These are phyloP conservation scores for Pseudocercospora musae DNA, from an alignment of 2,329 filamentous ascomycete genomes.

Conservation along the genomic window DNA sequence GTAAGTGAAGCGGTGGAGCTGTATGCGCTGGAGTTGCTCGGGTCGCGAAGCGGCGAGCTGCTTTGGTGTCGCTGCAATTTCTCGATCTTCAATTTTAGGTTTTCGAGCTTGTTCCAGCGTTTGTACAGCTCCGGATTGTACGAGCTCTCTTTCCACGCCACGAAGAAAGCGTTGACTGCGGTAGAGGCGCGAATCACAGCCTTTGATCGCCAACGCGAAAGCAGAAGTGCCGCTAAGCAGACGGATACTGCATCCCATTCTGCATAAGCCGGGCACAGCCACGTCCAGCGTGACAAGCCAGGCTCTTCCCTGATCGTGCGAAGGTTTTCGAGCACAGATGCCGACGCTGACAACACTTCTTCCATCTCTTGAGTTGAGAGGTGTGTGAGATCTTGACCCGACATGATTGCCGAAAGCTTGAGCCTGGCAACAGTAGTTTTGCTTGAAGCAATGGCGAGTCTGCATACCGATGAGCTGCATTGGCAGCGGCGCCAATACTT, in stretches of 20 bases:
- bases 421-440: constrained; percentile 17
- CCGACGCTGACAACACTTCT: constrained; percentile 16
- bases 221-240: constrained; percentile 13
- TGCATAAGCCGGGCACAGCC: constrained; percentile 15
- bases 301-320: constrained; percentile 14
- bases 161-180: constrained; percentile 16
- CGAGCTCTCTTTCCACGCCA: constrained; percentile 14
- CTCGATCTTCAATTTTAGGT: constrained; percentile 7
- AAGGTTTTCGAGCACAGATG: constrained; percentile 12
- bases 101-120: constrained; percentile 10
- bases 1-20: constrained; percentile 2
- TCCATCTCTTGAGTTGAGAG: constrained; percentile 11
- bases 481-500: constrained; percentile 21
- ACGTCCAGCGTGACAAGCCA: constrained; percentile 13
- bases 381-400: constrained; percentile 7
- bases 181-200: constrained; percentile 11
- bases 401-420: constrained; percentile 12
- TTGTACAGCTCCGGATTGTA: constrained; percentile 13
- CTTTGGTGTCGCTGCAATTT: constrained; percentile 6
- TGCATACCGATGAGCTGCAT: constrained; percentile 14
- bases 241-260: constrained; percentile 18
- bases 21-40: constrained; percentile 3
- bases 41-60: background rate
- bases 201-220: constrained; percentile 10
- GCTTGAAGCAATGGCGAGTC: constrained; percentile 17